A percentile compares a stretch with the other conserved stretches of the same genome.
These are phyloP conservation scores for Fusarium graminum DNA, from an alignment of 2,329 filamentous ascomycete species.

Conservation along the genomic window DNA sequence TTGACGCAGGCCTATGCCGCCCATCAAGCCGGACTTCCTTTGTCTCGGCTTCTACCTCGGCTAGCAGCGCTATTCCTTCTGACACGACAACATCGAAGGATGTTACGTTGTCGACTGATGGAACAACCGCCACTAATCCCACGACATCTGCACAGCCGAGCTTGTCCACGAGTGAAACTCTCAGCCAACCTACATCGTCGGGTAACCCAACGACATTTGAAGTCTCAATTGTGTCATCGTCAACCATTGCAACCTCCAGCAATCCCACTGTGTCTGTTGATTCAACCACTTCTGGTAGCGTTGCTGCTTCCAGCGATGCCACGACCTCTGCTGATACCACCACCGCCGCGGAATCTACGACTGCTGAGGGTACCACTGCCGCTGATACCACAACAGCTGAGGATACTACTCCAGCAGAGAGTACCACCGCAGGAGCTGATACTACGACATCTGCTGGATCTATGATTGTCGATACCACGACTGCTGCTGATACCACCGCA, in stretches of 20 bases:
- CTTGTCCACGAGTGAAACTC: neutral
- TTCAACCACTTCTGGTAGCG: neutral
- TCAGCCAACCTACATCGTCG: fast-evolving
- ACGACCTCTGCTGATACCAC: neutral
- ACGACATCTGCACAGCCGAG: neutral
- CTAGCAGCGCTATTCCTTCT: neutral
- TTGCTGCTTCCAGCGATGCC: neutral
- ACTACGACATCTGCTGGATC: neutral
- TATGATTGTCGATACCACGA: neutral
- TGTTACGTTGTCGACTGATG: fast-evolving
- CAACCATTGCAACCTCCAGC: neutral
- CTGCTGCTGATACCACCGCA: neutral
- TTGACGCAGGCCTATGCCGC: slow-evolving; percentile 9
- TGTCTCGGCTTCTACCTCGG: neutral
- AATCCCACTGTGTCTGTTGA: neutral
- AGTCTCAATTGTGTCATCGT: neutral
- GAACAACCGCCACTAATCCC: neutral
- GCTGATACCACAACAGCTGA: fast-evolving
- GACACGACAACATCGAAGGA: neutral
- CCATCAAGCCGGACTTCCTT: neutral
- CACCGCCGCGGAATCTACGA: too few relatives aligned
- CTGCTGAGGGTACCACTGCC: neutral
- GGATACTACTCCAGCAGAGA: neutral
- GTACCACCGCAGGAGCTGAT: fast-evolving
- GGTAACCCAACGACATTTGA: neutral